Evolutionary conservation across 768 basidiomycete species (phyloP).

Genomic region (Vishniacozyma victoriae): DNA sequence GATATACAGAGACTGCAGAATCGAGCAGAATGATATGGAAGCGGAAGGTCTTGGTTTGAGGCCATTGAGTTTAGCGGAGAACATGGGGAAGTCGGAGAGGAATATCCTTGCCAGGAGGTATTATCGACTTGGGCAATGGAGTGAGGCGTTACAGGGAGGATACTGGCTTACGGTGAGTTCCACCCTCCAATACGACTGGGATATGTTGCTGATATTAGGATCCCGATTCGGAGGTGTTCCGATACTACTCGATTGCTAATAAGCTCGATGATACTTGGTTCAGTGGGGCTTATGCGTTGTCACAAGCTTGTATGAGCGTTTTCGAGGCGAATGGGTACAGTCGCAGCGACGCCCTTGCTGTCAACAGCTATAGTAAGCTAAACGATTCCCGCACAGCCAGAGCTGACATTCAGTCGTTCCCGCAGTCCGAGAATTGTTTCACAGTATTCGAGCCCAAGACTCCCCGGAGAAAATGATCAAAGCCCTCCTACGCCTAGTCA

Average conservation of each 20-base stretch:
- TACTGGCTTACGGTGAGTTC: constrained; percentile 32
- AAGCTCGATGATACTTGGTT: constrained; percentile 40
- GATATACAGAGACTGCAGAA: constrained; percentile 11
- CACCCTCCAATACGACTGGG: not conserved
- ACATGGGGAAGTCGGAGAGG: not conserved
- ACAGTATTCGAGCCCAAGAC: constrained; percentile 25
- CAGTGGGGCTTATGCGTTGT: constrained; percentile 22
- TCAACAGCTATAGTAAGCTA: constrained; percentile 33
- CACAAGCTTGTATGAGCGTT: constrained; percentile 28
- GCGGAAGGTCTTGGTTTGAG: constrained; percentile 24
- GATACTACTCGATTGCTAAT: constrained; percentile 24
- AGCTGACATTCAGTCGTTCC: constrained; percentile 31
- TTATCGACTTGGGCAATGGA: constrained; percentile 38
- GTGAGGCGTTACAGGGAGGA: constrained; percentile 21
- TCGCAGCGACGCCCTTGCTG: constrained; percentile 20
- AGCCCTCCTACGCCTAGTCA: constrained; percentile 40
- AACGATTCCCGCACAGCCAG: not conserved
- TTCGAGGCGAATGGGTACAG: constrained; percentile 29
- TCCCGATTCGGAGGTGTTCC: constrained; percentile 24
- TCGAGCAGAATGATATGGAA: constrained; percentile 16
- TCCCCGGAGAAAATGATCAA: constrained; percentile 41
- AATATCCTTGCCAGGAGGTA: constrained; percentile 29
- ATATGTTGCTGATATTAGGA: constrained; percentile 18
- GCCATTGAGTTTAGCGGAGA: constrained; percentile 7
- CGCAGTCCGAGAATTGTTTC: constrained; percentile 40